Conservation (phyloP, 140 eudicot genomes). For the Senecio squalidus region DNA sequence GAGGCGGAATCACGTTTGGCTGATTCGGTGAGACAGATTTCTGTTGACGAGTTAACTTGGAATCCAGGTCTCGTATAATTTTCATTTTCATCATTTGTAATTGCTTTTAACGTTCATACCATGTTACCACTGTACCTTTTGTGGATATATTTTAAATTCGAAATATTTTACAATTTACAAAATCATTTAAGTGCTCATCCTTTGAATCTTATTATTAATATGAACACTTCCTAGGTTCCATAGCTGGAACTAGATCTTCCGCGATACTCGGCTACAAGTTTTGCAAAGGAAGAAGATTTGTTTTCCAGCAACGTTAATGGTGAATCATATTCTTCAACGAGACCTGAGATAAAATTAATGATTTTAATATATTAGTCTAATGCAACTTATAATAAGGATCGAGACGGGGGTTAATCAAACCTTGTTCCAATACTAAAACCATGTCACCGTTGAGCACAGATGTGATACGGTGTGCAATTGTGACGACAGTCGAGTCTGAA, state of each 20-base stretch:
- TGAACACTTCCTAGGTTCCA: neutral
- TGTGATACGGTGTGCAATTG: constrained; percentile 11
- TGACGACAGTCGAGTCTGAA: constrained; percentile 4
- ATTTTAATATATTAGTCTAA: neutral
- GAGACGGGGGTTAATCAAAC: neutral
- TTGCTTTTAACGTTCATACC: constrained; percentile 2
- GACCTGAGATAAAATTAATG: neutral
- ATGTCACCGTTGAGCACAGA: constrained; percentile 13
- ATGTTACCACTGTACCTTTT: neutral
- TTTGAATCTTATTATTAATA: neutral
- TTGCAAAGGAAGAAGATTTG: constrained; percentile 3
- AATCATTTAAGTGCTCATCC: neutral
- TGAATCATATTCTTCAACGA: constrained; percentile 5
- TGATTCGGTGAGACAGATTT: constrained; percentile 32
- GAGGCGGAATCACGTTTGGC: constrained; percentile 30
- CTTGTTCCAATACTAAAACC: constrained; percentile 13
- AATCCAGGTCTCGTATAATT: constrained; percentile 28
- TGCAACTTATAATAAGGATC: neutral
- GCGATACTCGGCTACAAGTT: constrained; percentile 1
- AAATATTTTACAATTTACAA: neutral
- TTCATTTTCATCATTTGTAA: neutral
- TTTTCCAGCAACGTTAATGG: neutral
- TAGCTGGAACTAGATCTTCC: constrained; percentile 4
- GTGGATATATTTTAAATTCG: neutral
- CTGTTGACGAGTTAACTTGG: constrained; percentile 36